These are phyloP conservation scores for Pontederia crassipes DNA, from an alignment of 176 grass and related monocot genomes.

Conservation along the genomic window DNA sequence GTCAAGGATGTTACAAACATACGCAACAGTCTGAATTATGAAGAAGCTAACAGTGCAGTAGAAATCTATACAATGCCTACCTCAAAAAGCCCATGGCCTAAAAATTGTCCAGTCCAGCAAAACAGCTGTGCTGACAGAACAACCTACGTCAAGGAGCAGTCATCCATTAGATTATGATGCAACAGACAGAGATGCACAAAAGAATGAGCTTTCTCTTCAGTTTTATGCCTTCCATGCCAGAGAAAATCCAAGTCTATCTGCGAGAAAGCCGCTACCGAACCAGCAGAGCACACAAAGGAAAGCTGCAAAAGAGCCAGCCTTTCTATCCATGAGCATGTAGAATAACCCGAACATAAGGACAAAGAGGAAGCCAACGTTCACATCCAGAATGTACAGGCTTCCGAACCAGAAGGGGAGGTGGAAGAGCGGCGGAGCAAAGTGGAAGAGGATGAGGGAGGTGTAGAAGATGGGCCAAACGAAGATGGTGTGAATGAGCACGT, in stretches of 20 bases:
- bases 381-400: background rate
- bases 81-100: conserved; percentile 19
- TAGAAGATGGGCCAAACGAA: conserved; percentile 56
- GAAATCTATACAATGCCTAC: background rate
- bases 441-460: conserved; percentile 28
- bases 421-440: conserved; percentile 10
- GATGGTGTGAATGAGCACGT: conserved; percentile 56
- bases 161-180: background rate
- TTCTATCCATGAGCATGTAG: conserved; percentile 9
- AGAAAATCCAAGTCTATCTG: conserved; percentile 12
- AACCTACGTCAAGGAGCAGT: conserved; percentile 7
- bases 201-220: background rate
- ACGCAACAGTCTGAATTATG: background rate
- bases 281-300: conserved; percentile 15
- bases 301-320: conserved; percentile 7
- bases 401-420: conserved; percentile 11
- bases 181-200: too few species aligned
- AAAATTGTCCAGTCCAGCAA: conserved; percentile 18
- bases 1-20: background rate
- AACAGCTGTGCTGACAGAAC: conserved; percentile 12
- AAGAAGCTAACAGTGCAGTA: background rate
- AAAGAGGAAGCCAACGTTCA: conserved; percentile 5
- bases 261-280: conserved; percentile 2
- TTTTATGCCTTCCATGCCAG: conserved; percentile 8
- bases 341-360: conserved; percentile 2